Evolutionary conservation across 2,329 filamentous ascomycete species (phyloP).

Genomic region (Fusarium decemcellulare): DNA sequence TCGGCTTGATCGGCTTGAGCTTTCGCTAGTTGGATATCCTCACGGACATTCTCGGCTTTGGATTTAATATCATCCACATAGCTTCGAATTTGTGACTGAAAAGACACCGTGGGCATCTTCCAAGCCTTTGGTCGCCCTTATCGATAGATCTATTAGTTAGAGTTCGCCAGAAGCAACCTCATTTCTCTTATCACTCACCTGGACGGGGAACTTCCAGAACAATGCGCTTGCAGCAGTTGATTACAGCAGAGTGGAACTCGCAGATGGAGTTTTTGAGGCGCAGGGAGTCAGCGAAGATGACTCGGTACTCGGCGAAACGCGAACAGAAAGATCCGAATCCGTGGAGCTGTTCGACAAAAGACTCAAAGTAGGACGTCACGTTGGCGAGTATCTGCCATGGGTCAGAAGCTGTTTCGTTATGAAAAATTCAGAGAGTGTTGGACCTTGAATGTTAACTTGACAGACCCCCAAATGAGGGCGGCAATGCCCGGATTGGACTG

Average conservation of each 20-base stretch:
- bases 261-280: not conserved
- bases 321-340: slow-evolving; percentile 23
- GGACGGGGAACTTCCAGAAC: not conserved
- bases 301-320: slow-evolving; percentile 23
- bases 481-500: slow-evolving; percentile 25
- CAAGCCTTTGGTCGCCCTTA: slow-evolving; percentile 17
- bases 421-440: too few relatives aligned
- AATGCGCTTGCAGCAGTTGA: slow-evolving; percentile 28
- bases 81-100: slow-evolving; percentile 20
- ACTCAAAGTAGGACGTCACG: slow-evolving; percentile 35
- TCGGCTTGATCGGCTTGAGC: slow-evolving; percentile 6
- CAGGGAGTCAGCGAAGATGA: not conserved
- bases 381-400: slow-evolving; percentile 27
- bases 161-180: too few relatives aligned
- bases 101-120: slow-evolving; percentile 17
- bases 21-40: slow-evolving; percentile 24
- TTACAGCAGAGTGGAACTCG: slow-evolving; percentile 16
- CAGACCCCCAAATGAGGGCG: slow-evolving; percentile 22
- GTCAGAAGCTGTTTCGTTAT: not conserved
- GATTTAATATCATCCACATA: slow-evolving; percentile 26
- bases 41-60: slow-evolving; percentile 8
- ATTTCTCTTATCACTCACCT: too few relatives aligned
- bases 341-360: slow-evolving; percentile 25
- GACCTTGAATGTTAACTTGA: slow-evolving; percentile 30
- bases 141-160: too few relatives aligned